Percentiles rank a stretch among this genome's conserved stretches.
phyloP scores from a whole-genome alignment of 176 grass and related monocot genomes.

The Oryza punctata region DNA sequence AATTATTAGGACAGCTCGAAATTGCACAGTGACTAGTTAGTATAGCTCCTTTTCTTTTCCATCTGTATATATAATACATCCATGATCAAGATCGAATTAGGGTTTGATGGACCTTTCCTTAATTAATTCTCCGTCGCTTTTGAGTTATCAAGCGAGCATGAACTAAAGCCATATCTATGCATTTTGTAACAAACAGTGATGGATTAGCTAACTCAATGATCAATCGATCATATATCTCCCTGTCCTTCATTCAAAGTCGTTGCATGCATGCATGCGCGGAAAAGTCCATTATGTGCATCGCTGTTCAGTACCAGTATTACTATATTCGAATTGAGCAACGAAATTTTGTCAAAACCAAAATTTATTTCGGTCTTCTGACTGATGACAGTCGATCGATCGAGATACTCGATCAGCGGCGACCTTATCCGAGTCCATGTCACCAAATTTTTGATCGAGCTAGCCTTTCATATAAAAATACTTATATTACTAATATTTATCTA shows the following conservation, averaged over 20 bases:
- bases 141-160: not conserved
- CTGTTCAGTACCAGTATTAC: not conserved
- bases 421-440: constrained; percentile 41
- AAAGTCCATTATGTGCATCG: constrained; percentile 8
- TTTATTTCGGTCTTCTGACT: not conserved
- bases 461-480: not conserved
- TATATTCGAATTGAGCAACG: not conserved
- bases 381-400: not conserved
- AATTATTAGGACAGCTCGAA: constrained; percentile 45
- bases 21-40: not conserved
- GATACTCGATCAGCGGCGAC: not conserved
- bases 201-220: constrained; percentile 33
- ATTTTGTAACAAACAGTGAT: constrained; percentile 14
- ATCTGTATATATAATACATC: not conserved
- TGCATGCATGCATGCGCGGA: not conserved
- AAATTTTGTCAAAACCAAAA: not conserved
- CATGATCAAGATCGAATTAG: not conserved
- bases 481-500: not conserved
- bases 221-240: not conserved
- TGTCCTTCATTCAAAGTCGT: not conserved
- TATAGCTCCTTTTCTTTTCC: not conserved
- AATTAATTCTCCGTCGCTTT: not conserved
- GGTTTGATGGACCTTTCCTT: not conserved
- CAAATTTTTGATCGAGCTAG: not conserved
- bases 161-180: not conserved